Percentiles rank a stretch among this genome's conserved stretches.
These are phyloP conservation scores for Clitopilus passeckerianus DNA, from an alignment of 768 basidiomycete species.

Conservation along the genomic window DNA sequence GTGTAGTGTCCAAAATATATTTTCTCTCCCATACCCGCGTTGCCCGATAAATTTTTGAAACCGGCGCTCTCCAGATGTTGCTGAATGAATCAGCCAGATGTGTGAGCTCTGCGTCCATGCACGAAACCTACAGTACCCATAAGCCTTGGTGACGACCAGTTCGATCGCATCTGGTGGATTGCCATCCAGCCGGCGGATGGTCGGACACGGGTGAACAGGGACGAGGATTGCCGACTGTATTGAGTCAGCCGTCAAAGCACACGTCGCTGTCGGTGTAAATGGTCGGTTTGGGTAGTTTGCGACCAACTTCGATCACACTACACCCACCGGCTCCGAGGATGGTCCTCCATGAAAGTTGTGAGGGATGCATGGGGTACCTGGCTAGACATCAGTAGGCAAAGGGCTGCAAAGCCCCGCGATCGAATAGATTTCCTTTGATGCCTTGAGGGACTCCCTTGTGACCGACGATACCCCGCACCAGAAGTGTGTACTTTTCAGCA, in stretches of 20 bases:
- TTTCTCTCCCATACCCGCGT: background rate
- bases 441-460: background rate
- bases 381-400: background rate
- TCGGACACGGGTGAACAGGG: background rate
- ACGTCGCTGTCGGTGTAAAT: background rate
- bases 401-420: background rate
- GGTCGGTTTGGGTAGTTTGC: background rate
- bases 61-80: background rate
- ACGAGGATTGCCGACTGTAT: background rate
- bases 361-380: background rate
- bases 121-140: background rate
- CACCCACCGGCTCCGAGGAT: background rate
- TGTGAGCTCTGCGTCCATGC: background rate
- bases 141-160: background rate
- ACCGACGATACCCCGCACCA: background rate
- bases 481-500: background rate
- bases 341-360: background rate
- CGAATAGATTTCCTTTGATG: background rate
- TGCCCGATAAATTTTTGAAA: background rate
- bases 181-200: background rate
- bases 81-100: background rate
- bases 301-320: background rate
- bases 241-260: background rate
- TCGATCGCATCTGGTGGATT: background rate
- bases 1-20: background rate